Conservation (phyloP, 768 basidiomycete species). For the Suillus weaverae region DNA sequence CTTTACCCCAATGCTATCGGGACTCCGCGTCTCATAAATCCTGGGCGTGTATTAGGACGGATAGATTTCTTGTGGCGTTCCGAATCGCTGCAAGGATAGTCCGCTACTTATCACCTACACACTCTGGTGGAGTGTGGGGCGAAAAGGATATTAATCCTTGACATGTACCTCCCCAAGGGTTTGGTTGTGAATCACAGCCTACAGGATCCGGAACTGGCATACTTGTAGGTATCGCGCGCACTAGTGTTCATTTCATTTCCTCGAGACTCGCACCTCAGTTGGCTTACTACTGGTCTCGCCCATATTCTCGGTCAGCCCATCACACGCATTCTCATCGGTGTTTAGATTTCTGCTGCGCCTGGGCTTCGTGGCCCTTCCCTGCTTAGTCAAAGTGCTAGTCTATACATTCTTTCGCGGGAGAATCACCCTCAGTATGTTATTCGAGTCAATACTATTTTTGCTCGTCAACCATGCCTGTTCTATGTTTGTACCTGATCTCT, state of each 20-base stretch:
- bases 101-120: neutral
- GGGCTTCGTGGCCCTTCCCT: neutral
- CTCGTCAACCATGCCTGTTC: neutral
- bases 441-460: neutral
- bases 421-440: neutral
- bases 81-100: neutral
- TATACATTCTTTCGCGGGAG: constrained; percentile 1
- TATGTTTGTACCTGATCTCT: neutral
- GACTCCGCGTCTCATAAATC: neutral
- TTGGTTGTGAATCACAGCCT: neutral
- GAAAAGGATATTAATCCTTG: neutral
- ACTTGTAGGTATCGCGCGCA: neutral
- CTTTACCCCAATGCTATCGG: neutral
- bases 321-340: neutral
- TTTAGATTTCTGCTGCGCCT: neutral
- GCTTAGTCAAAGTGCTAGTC: neutral
- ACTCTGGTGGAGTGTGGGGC: neutral
- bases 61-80: neutral
- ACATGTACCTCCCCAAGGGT: neutral
- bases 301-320: neutral
- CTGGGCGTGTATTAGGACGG: neutral
- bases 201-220: neutral
- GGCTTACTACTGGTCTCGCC: too few species aligned
- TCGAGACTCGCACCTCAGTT: neutral
- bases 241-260: neutral